Base-by-base conservation (phyloP, 495 filamentous ascomycete genomes). In the Xylaria telfairii region DNA sequence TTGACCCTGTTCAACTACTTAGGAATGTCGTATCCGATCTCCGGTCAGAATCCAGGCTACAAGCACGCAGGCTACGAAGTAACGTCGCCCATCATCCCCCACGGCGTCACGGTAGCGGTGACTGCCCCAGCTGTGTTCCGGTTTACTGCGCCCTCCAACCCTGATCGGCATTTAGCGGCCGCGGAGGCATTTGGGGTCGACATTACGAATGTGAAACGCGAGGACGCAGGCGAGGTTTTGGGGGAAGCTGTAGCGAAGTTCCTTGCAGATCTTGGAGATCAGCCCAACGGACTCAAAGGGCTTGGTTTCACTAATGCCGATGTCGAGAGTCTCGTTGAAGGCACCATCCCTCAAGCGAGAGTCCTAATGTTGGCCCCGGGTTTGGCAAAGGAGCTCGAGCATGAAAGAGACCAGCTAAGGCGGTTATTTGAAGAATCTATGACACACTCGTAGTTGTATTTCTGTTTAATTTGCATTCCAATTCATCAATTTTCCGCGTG, bases 1-100 rank as follows among this genome's bases (percentile, higher is more conserved):
- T 47, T 64, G 47, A 64, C 10, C 6, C 42, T 49, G 17, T 39
- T 26, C 15, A 6, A 32, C 26, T 51, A n/a, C n/a, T n/a, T n/a
- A 87, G 85, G 95, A 67, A 97, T 98, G 94, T 92, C 89, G 46
- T 99, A 99, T 78, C 95, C 95, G 7, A 96, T 98, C 73, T 95
- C 93, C 30, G 91, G 93, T 46, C 94, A 96, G 77, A 98, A 98
- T 76, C 94, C 93, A 0, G 92, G 90, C 8, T 97, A 98, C 78
- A 89, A 89, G 75, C 96, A 99, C 75, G 78, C 84, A 1, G 96
- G 96, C 12, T 99, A 99, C 80, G 81, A 89, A 0, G 89, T 95
- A 19, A 78, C 85, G 19, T 72, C 83, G 63, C 88, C 93, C 1
- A 92, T 99, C 72, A 98, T 98, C 76, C 95, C 96, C 0, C 96